Conservation (phyloP, 106 monocot genomes). For the Ottelia alismoides region DNA sequence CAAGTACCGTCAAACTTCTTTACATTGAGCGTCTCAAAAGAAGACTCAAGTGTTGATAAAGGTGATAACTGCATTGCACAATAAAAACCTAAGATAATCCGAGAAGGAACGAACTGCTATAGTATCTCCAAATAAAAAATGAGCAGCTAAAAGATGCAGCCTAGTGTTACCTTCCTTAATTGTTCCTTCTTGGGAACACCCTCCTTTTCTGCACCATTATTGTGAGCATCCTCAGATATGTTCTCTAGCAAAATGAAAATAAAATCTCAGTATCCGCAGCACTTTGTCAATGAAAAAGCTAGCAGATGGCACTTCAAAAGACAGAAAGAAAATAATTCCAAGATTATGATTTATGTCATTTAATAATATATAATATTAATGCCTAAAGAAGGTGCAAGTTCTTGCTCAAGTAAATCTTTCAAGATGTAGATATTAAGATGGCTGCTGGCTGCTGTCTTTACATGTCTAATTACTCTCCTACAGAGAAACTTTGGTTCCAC, state of each 20-base stretch:
- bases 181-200: slow-evolving; percentile 31
- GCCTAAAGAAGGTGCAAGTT: no score
- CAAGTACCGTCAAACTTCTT: slow-evolving; percentile 92
- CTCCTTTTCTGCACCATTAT: slow-evolving; percentile 6
- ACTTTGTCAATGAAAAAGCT: no score
- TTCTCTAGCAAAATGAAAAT: slow-evolving; percentile 2
- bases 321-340: no score
- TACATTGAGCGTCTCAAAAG: slow-evolving; percentile 91
- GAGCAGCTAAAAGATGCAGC: neutral
- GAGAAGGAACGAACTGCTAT: neutral
- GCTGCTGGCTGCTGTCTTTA: no score
- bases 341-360: no score
- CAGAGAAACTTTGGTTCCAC: no score
- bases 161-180: slow-evolving; percentile 38
- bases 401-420: no score
- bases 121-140: neutral
- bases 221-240: slow-evolving; percentile 1
- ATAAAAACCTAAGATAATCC: neutral
- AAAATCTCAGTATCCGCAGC: no score
- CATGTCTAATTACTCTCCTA: no score
- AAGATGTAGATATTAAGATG: no score
- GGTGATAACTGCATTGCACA: slow-evolving; percentile 81
- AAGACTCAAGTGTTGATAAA: slow-evolving; percentile 80
- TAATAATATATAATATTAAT: no score
- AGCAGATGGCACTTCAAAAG: no score